A percentile compares a stretch with the other conserved stretches of the same genome.
phyloP scores from a whole-genome alignment of 345 rosid genomes.

The Geranium rotundifolium region DNA sequence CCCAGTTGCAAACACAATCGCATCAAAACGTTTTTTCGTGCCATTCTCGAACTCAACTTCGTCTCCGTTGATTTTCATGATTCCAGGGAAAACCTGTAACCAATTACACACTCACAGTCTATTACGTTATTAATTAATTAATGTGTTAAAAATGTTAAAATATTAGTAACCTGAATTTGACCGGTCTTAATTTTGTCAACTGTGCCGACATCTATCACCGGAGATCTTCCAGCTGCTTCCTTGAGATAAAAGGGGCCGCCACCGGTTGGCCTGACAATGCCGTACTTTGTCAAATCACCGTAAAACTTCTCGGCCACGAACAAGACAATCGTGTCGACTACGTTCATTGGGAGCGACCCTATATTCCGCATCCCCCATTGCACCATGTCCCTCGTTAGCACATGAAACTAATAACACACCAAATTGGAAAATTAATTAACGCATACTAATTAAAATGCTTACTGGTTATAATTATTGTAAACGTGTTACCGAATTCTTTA shows the following conservation, averaged over 20 bases:
- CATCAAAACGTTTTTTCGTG: not conserved
- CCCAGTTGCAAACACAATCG: constrained; percentile 7
- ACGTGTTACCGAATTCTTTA: constrained; percentile 4
- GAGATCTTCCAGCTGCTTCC: not conserved
- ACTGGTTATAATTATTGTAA: not conserved
- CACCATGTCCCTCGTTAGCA: constrained; percentile 10
- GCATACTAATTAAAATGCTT: not conserved
- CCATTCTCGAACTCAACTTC: not conserved
- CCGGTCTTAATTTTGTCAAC: constrained; percentile 2
- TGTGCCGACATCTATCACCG: not conserved
- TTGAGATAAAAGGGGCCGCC: constrained; percentile 8
- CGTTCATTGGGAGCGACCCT: not conserved
- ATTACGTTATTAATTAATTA: no score
- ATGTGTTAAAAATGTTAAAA: not conserved
- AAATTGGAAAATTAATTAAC: not conserved
- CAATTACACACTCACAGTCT: no score
- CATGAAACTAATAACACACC: constrained; percentile 10
- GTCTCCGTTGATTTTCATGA: not conserved
- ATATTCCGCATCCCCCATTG: constrained; percentile 4
- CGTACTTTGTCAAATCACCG: constrained; percentile 8
- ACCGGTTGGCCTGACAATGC: not conserved
- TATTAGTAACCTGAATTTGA: constrained; percentile 10
- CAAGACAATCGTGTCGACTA: not conserved
- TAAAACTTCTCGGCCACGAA: not conserved
- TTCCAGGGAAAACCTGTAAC: constrained; percentile 1